Base-by-base conservation (phyloP, 2,329 filamentous ascomycete species). In the Orbilia blumenaviensis region DNA sequence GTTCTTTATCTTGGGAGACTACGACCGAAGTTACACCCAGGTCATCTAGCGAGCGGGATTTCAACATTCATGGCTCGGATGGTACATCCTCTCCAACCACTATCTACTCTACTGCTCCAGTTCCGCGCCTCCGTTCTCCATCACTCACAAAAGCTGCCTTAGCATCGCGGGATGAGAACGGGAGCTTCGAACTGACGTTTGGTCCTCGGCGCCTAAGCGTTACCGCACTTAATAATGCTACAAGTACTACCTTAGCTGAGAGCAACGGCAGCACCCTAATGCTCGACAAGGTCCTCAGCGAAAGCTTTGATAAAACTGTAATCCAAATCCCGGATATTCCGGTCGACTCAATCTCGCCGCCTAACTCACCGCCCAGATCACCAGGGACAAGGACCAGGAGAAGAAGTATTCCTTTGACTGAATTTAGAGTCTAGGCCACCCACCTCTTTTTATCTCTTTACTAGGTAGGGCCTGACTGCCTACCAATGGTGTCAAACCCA, bases 81-180 rank as follows among this genome's bases (percentile, higher is more conserved):
- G 72, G 72, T 32, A 64, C 72, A 4, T 69, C 64, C n/a, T 76
- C 72, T 18, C 72, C 72, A 7, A 76, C 72, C 4, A 76, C 72
- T 8, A 76, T 76, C 29, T 68, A 76, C 29, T 76, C 72, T 6
- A 76, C 72, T 16, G 27, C 62, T 14, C 46, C 63, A 12, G 25
- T 75, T 18, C 72, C 72, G 12, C 64, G 64, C 6, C 60, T 76
- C 16, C 48, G 64, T 5, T 69, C 72, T 4, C 72, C 72, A 25
- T 66, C 72, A 8, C 32, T 76, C 12, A 76, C 64, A 52, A 76
- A 76, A 27, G 42, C 72, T 12, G 72, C 72, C n/a, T 38, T 76
- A 2, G 72, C 72, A 0, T 32, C 58, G 2, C 42, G 60, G 23
- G 72, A 76, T 21, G 72, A 76, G 32, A 64, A 69, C n/a, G 71